phyloP scores from a whole-genome alignment of 169 alveolate genomes.

The Nephromyces sp. region DNA sequence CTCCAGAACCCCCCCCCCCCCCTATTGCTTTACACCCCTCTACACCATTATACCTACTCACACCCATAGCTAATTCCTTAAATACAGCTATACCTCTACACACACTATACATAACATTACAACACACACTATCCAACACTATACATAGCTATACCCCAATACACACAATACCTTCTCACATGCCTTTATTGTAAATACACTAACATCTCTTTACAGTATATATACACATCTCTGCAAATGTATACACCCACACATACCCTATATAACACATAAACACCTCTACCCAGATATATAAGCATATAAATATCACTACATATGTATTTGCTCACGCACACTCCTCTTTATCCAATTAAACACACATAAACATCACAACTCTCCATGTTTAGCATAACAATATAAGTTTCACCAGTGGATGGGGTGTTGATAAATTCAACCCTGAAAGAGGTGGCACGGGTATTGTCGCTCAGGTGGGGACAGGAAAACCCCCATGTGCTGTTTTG shows the following conservation, averaged over 20 bases:
- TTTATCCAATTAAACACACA: neutral
- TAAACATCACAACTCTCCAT: neutral
- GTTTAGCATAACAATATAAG: neutral
- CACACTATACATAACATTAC: no score
- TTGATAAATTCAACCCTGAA: neutral
- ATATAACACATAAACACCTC: neutral
- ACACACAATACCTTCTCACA: no score
- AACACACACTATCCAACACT: no score
- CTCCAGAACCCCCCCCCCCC: neutral
- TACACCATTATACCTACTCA: neutral
- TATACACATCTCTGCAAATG: no score
- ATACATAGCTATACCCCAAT: no score
- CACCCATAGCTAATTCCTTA: no score
- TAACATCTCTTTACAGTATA: no score
- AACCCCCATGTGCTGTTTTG: constrained; percentile 8
- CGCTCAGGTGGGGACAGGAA: constrained; percentile 15
- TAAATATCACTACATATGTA: neutral
- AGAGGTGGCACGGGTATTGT: constrained; percentile 20
- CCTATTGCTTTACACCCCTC: neutral
- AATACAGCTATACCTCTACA: no score
- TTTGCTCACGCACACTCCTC: neutral
- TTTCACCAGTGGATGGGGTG: neutral
- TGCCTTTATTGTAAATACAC: no score
- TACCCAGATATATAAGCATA: neutral
- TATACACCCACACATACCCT: neutral